A percentile compares a stretch with the other conserved stretches of the same genome.
Evolutionary conservation across 2,329 filamentous ascomycete species (phyloP).

Genomic region (Aureobasidium melanogenum): DNA sequence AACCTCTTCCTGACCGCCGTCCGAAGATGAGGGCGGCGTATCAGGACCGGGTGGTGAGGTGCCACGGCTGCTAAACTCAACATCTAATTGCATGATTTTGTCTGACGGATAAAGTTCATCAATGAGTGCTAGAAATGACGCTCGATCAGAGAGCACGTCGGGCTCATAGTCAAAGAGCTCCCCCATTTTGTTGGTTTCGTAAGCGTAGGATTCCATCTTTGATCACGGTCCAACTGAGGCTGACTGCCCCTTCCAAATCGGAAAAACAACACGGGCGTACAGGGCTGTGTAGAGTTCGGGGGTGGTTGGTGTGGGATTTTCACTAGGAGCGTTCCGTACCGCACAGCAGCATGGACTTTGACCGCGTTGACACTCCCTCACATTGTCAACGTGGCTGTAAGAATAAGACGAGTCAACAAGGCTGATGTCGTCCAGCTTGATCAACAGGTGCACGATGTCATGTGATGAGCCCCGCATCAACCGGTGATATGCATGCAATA

Average conservation of each 20-base stretch:
- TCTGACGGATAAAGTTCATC: neutral
- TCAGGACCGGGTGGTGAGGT: constrained; percentile 1
- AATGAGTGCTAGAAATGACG: constrained; percentile 4
- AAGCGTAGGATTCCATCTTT: constrained; percentile 9
- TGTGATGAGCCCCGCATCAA: constrained; percentile 10
- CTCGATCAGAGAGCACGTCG: constrained; percentile 1
- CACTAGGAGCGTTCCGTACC: constrained; percentile 9
- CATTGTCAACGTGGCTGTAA: constrained; percentile 5
- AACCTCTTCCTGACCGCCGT: neutral
- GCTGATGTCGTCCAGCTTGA: constrained; percentile 3
- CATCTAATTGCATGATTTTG: neutral
- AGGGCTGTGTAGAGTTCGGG: neutral
- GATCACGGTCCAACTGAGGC: neutral
- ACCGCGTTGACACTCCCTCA: neutral
- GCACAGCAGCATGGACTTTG: neutral
- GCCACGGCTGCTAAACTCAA: constrained; percentile 1
- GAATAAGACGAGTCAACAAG: neutral
- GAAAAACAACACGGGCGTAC: neutral
- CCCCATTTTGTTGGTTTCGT: constrained; percentile 8
- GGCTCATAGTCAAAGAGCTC: neutral
- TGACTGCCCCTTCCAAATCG: neutral
- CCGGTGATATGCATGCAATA: constrained; percentile 11
- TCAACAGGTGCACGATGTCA: neutral
- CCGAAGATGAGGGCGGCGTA: constrained; percentile 3
- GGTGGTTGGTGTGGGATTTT: neutral